Evolutionary conservation across 2,329 filamentous ascomycete species (phyloP), one percentile per base, ranked within the genome.

Genomic region (Dactylella cylindrospora): DNA sequence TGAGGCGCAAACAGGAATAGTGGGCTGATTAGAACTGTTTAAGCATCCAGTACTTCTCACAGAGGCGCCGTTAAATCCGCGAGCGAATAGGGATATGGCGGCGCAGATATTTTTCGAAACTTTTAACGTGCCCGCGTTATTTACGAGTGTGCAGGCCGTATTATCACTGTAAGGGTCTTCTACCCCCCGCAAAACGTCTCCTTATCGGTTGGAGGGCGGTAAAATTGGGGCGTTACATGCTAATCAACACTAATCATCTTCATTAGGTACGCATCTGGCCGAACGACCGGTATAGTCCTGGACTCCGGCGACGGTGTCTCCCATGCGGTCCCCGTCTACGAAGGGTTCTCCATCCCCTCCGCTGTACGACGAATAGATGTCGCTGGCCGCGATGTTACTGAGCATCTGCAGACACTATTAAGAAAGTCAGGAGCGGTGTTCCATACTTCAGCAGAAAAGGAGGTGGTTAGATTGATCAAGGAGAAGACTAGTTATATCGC

Each of bases 31-130:
- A 15, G 23, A 29, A n/a, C 64, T 31, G 66, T 62, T 62, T 62
- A 62, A 90, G 85, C 93, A 98, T 74, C 93, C 93, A 36, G 91
- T 98, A 64, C 83, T 98, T 46, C 80, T 98, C 70, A 98, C 93
- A 64, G 93, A 98, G 75, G 89, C 93, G 43, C 93, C 93, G 32
- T 79, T 98, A 67, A 98, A 98, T 74, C 93, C 93, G 26, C 85
- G 90, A 73, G 85, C 86, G 73, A 97, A 98, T 76, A 88, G 93
- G 71, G 93, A 98, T 73, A 95, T 85, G 5, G 93, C 93, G 31
- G 93, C 93, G 33, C 93, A 98, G 74, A 94, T 98, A 67, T 83
- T 98, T 53, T 98, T 98, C 75, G 93, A 98, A 76, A 95, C 91
- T 2, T 97, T 97, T 79, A 97, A 97, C 72, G 91, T 97, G 8